phyloP scores from a whole-genome alignment of 2,329 filamentous ascomycete genomes.

The Stylonectria norvegica region DNA sequence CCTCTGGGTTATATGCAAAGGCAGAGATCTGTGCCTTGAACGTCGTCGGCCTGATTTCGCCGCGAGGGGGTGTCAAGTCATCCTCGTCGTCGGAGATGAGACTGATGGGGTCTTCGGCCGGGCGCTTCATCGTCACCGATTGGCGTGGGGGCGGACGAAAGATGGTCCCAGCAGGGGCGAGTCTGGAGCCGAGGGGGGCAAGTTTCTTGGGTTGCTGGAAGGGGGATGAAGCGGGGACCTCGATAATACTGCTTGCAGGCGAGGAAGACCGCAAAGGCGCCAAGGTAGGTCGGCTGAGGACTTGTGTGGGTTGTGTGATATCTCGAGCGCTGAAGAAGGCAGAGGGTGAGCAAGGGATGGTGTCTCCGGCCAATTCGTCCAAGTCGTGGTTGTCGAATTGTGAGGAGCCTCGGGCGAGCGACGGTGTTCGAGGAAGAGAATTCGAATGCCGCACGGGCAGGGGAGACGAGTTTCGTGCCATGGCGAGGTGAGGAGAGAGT shows the following conservation, averaged over 20 bases:
- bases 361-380: conserved; percentile 45
- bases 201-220: conserved; percentile 43
- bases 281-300: conserved; percentile 41
- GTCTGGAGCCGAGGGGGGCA: conserved; percentile 48
- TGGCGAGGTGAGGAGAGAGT: conserved; percentile 14
- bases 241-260: conserved; percentile 51
- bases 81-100: conserved; percentile 50
- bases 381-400: conserved; percentile 39
- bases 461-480: conserved; percentile 31
- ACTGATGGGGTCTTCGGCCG: conserved; percentile 42
- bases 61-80: conserved; percentile 48
- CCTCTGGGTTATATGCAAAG: conserved; percentile 48
- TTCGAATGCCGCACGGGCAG: conserved; percentile 31
- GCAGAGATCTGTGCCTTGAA: conserved; percentile 42
- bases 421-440: conserved; percentile 27
- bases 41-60: conserved; percentile 60
- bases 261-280: conserved; percentile 38
- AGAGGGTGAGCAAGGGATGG: conserved; percentile 44
- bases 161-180: conserved; percentile 73
- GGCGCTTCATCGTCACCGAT: conserved; percentile 31
- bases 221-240: conserved; percentile 89
- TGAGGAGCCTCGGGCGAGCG: conserved; percentile 21
- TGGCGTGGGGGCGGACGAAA: conserved; percentile 52
- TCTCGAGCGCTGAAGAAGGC: conserved; percentile 32
- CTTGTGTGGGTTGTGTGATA: conserved; percentile 47